Conservation (phyloP, 768 basidiomycete genomes). For the Tulasnella calospora region DNA sequence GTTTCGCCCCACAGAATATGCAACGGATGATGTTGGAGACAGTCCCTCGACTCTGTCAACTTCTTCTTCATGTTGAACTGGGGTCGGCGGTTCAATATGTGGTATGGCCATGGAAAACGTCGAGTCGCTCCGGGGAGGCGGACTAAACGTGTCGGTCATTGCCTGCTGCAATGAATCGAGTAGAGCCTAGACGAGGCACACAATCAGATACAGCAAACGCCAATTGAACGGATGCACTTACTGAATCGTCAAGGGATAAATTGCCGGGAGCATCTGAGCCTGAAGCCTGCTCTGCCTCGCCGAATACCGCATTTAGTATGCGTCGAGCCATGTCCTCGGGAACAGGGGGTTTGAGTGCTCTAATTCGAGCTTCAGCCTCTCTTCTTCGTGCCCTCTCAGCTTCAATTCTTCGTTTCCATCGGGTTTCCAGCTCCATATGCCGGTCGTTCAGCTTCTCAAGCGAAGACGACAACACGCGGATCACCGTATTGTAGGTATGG, state of each 20-base stretch:
- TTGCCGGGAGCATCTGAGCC: not conserved
- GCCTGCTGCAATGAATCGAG: constrained; percentile 16
- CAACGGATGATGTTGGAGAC: constrained; percentile 9
- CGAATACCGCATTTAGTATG: constrained; percentile 37
- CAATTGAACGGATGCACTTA: not conserved
- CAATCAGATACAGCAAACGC: not conserved
- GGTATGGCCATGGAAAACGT: not conserved
- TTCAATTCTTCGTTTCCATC: constrained; percentile 53
- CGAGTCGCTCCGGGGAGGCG: not conserved
- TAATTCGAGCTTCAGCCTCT: constrained; percentile 12
- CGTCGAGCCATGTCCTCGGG: constrained; percentile 9
- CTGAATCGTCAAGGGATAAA: not conserved
- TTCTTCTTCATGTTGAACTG: not conserved
- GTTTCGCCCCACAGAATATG: constrained; percentile 13
- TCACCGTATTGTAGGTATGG: constrained; percentile 54
- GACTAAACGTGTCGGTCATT: constrained; percentile 21
- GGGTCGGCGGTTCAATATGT: not conserved
- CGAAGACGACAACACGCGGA: constrained; percentile 67
- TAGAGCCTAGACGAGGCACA: not conserved
- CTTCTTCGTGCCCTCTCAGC: constrained; percentile 45
- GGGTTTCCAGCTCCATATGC: constrained; percentile 57
- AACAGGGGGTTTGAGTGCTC: constrained; percentile 1
- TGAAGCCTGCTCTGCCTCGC: constrained; percentile 39
- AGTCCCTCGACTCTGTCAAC: not conserved
- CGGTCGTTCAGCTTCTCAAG: constrained; percentile 53